Base-by-base conservation (phyloP, 1,139 yeast genomes). In the Nakaseomyces delphensis region DNA sequence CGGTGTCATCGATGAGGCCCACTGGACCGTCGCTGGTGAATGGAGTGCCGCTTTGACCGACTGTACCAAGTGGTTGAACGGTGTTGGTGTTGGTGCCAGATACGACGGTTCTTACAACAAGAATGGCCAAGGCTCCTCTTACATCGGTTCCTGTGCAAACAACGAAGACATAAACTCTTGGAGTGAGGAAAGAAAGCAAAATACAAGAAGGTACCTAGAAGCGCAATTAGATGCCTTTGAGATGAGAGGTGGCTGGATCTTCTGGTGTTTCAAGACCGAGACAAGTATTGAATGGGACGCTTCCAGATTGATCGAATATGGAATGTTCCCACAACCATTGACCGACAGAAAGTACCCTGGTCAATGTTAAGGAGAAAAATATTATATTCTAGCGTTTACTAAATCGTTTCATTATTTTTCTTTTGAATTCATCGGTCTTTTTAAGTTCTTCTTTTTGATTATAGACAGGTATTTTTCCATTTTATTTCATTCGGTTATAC, bases 41-140 rank as follows among this genome's bases (percentile, higher is more conserved):
- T 91, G 91, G 83, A 74, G 93, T 23, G 96, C 93, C 15, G 96
- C 97, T 1, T 70, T 89, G 52, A 86, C 96, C 10, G 97, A 91
- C 65, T 91, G 98, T 69, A 79, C 94, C 19, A 71, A 71, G 47
- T 84, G 95, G 95, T 69, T 91, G 47, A 91, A 91, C 57, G 97
- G 97, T 54, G 94, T 85, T 36, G 85, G 85, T 39, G 69, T 79
- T 43, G 96, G 96, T 41, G 80, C 96, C 19, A 77, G 97, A 56
- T 87, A 74, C 66, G 87, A 84, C 42, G 94, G 86, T 21, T 68
- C 81, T 40, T 83, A 65, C 50, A 20, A 38, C 38, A 60, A 62
- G 40, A 56, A 56, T 47, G 45, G 47, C 51, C 74, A 68, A 45
- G 60, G 63, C 45, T 65, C 75, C 20, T 64, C 69, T 24, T 69